A percentile compares a stretch with the other conserved stretches of the same genome.
Evolutionary conservation across 2,329 filamentous ascomycete species (phyloP).

Genomic region (Colletotrichum chrysophilum): DNA sequence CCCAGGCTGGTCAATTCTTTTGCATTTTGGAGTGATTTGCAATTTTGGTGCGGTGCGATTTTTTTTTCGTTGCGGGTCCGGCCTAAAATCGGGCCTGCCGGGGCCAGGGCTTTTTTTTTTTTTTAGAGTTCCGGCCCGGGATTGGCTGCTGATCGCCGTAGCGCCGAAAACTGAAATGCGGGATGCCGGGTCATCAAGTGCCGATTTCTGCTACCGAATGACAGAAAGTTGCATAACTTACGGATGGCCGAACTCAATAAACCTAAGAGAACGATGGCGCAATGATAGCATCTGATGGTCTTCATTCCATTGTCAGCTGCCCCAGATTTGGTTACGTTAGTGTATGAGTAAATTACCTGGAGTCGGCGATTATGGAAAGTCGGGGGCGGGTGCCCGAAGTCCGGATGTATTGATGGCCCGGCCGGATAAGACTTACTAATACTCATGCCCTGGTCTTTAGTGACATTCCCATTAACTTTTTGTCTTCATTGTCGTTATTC

Average conservation of each 20-base stretch:
- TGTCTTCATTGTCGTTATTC: background rate
- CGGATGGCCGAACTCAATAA: background rate
- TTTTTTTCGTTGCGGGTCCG: background rate
- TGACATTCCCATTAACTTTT: background rate
- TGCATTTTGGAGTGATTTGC: background rate
- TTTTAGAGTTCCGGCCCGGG: background rate
- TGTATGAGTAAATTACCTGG: background rate
- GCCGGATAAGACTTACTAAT: background rate
- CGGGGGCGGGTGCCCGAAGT: background rate
- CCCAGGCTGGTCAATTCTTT: slow-evolving; percentile 19
- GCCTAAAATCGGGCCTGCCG: background rate
- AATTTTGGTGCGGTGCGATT: background rate
- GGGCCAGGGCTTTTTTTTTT: background rate
- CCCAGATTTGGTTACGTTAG: background rate
- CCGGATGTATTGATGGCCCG: background rate
- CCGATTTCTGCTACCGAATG: background rate
- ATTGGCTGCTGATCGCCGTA: background rate
- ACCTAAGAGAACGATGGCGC: too few relatives aligned
- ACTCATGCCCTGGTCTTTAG: background rate
- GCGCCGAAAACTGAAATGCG: background rate
- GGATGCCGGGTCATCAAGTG: background rate
- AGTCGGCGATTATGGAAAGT: background rate
- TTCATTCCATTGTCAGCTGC: background rate
- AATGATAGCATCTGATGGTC: background rate
- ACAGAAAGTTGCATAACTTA: background rate